phyloP scores from a whole-genome alignment of 1,139 yeast species.

The Debaryomyces sp. region DNA sequence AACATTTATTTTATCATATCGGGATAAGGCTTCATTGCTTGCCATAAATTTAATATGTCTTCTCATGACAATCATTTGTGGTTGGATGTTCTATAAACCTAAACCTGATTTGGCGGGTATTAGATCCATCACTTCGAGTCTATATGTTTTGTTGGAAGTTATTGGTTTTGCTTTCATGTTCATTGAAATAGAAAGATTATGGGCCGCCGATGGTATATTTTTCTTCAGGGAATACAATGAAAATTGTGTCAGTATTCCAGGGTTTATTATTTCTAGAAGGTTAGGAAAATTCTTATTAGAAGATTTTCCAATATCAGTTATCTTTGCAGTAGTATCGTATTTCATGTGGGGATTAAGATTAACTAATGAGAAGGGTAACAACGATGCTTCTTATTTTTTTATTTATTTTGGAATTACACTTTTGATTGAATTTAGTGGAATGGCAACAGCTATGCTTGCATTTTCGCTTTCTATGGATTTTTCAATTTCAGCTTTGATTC shows the following conservation, averaged over 20 bases:
- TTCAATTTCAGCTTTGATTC: slow-evolving; percentile 62
- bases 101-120: slow-evolving; percentile 65
- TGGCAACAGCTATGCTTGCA: slow-evolving; percentile 56
- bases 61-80: slow-evolving; percentile 61
- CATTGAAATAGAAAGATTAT: slow-evolving; percentile 74
- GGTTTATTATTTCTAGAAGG: slow-evolving; percentile 70
- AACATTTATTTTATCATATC: slow-evolving; percentile 52
- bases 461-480: slow-evolving; percentile 68
- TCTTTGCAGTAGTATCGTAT: slow-evolving; percentile 63
- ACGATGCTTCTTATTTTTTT: slow-evolving; percentile 50
- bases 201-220: slow-evolving; percentile 65
- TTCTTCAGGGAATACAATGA: slow-evolving; percentile 79
- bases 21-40: slow-evolving; percentile 61
- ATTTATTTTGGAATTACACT: slow-evolving; percentile 62
- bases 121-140: slow-evolving; percentile 61
- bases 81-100: slow-evolving; percentile 79
- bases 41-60: slow-evolving; percentile 59
- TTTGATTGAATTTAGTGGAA: slow-evolving; percentile 57
- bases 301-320: slow-evolving; percentile 64
- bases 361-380: slow-evolving; percentile 20
- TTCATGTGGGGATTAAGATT: slow-evolving; percentile 76
- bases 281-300: slow-evolving; percentile 68
- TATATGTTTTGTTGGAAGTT: slow-evolving; percentile 66
- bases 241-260: slow-evolving; percentile 64
- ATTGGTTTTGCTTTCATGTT: slow-evolving; percentile 71